A percentile compares a stretch with the other conserved stretches of the same genome.
Conservation (phyloP, 257 asterid genomes). For the Solanum gandarillasii region DNA sequence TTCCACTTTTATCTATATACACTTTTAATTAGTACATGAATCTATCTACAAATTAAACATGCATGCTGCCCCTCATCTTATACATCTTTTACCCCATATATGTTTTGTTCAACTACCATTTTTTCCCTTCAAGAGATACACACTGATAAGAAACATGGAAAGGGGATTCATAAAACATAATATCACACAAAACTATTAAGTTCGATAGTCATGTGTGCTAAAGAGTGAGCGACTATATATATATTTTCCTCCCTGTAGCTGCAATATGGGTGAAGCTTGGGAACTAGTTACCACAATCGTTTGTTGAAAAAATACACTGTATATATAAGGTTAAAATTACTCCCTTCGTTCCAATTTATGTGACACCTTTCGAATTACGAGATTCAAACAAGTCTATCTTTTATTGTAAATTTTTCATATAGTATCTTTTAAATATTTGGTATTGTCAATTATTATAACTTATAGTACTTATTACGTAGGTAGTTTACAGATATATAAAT, state of each 20-base stretch:
- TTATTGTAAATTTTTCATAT: too few relatives aligned
- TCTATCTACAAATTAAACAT: not conserved
- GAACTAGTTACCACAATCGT: not conserved
- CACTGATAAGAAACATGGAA: not conserved
- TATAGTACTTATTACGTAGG: too few relatives aligned
- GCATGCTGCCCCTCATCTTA: not conserved
- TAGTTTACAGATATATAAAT: too few relatives aligned
- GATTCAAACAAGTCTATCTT: not conserved
- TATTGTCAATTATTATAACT: too few relatives aligned
- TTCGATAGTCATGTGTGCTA: not conserved
- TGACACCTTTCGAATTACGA: fast-evolving
- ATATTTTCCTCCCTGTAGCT: not conserved
- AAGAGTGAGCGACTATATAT: not conserved
- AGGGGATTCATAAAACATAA: not conserved
- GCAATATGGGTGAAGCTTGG: not conserved
- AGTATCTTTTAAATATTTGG: too few relatives aligned
- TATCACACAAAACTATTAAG: not conserved
- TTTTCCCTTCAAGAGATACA: not conserved
- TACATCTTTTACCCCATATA: not conserved
- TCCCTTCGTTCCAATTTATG: not conserved
- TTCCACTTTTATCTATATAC: not conserved
- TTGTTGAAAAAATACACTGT: not conserved
- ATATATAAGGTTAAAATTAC: too few relatives aligned
- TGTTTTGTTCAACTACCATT: not conserved
- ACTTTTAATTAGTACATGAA: not conserved